Evolutionary conservation across 768 basidiomycete species (phyloP).

Genomic region (Lentinula lateritia): DNA sequence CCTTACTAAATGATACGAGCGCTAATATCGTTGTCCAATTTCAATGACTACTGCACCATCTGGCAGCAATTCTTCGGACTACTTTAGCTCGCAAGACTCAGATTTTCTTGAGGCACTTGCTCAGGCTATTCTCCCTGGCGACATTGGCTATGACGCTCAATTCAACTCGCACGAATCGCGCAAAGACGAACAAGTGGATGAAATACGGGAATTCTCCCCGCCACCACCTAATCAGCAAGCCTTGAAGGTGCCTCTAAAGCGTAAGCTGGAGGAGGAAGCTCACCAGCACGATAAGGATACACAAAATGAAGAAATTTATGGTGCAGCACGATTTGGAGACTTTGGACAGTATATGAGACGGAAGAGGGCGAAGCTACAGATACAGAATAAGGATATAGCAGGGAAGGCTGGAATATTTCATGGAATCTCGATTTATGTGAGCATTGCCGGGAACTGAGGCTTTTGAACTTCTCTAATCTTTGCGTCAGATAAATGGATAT

Average conservation of each 20-base stretch:
- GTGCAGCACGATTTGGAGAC: conserved; percentile 73
- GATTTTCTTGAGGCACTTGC: conserved; percentile 46
- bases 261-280: not conserved
- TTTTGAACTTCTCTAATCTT: not conserved
- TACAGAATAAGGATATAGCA: conserved; percentile 55
- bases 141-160: conserved; percentile 17
- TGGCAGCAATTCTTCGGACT: conserved; percentile 41
- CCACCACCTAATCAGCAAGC: not conserved
- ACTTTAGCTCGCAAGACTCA: conserved; percentile 50
- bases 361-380: conserved; percentile 86
- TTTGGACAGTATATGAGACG: conserved; percentile 87
- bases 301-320: conserved; percentile 54
- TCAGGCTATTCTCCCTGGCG: conserved; percentile 42
- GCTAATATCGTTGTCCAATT: too few species aligned
- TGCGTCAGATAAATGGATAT: conserved; percentile 78
- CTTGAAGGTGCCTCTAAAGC: conserved; percentile 9
- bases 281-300: conserved; percentile 2
- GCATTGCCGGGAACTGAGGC: conserved; percentile 18
- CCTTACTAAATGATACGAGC: too few species aligned
- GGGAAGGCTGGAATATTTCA: conserved; percentile 54
- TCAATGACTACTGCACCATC: not conserved
- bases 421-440: conserved; percentile 78
- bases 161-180: conserved; percentile 14
- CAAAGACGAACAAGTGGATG: conserved; percentile 15
- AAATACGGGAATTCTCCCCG: conserved; percentile 5